A percentile compares a stretch with the other conserved stretches of the same genome.
phyloP scores from a whole-genome alignment of 1,139 yeast genomes.

The Debaryomyces sp. region DNA sequence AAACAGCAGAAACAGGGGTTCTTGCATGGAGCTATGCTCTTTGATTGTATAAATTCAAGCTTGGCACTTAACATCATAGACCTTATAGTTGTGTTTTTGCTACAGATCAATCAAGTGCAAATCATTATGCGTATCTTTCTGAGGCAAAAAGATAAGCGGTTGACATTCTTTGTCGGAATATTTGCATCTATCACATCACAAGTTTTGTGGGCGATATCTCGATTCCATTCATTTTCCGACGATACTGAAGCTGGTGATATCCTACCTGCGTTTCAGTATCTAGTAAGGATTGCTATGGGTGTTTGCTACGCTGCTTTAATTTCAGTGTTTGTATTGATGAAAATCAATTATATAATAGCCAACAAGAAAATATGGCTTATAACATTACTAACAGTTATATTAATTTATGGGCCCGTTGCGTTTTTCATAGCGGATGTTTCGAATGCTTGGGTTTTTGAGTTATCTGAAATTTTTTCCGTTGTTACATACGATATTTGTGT shows the following conservation, averaged over 20 bases:
- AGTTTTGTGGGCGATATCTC: constrained; percentile 69
- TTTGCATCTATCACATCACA: constrained; percentile 60
- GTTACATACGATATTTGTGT: constrained; percentile 74
- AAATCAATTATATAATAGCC: constrained; percentile 57
- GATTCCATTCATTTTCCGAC: constrained; percentile 41
- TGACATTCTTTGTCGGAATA: constrained; percentile 65
- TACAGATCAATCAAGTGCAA: constrained; percentile 76
- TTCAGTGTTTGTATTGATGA: constrained; percentile 58
- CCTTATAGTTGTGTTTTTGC: constrained; percentile 58
- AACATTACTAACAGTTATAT: constrained; percentile 59
- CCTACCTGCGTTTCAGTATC: constrained; percentile 76
- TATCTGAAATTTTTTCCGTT: constrained; percentile 73
- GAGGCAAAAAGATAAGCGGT: constrained; percentile 69
- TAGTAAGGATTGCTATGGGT: constrained; percentile 74
- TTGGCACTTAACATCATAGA: constrained; percentile 61
- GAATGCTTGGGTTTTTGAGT: constrained; percentile 67
- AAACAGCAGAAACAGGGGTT: constrained; percentile 58
- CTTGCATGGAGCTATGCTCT: constrained; percentile 53
- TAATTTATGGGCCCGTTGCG: constrained; percentile 67
- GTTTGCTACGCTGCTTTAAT: constrained; percentile 72
- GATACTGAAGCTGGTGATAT: constrained; percentile 56
- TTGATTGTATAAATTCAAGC: constrained; percentile 50
- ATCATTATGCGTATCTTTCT: constrained; percentile 72
- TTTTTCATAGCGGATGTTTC: constrained; percentile 81
- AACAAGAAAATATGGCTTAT: constrained; percentile 53